Evolutionary conservation across 805 yeast species (phyloP).

Genomic region (Sugiyamaella smithiae): DNA sequence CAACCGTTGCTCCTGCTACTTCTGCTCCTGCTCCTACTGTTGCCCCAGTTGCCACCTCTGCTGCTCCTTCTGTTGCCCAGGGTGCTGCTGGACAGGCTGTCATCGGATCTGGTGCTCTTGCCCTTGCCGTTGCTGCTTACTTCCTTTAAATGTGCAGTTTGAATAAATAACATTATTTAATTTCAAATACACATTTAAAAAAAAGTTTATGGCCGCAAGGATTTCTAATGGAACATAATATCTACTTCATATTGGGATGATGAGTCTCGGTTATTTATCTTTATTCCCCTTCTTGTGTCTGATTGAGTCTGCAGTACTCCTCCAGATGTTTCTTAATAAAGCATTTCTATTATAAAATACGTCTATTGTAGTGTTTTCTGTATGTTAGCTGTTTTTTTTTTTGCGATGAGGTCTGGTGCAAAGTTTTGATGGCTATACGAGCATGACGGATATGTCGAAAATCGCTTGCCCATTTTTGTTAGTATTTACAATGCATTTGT

Average conservation of each 20-base stretch:
- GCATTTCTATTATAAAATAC: not conserved
- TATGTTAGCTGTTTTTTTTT: conserved; percentile 1
- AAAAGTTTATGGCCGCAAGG: too few species aligned
- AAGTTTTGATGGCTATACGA: too few species aligned
- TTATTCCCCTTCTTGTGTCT: not conserved
- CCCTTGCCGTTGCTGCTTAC: conserved; percentile 52
- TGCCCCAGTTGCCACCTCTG: conserved; percentile 19
- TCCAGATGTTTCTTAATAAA: not conserved
- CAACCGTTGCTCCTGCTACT: conserved; percentile 43
- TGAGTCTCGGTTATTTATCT: too few species aligned
- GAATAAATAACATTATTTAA: not conserved
- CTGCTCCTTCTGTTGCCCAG: conserved; percentile 21
- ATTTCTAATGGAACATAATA: too few species aligned
- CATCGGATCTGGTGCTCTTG: conserved; percentile 41
- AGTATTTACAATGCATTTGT: too few species aligned
- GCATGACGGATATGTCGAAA: too few species aligned
- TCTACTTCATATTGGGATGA: too few species aligned
- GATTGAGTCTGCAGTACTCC: conserved; percentile 3
- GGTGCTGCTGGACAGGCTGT: conserved; percentile 23
- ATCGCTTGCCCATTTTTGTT: too few species aligned
- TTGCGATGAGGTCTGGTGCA: too few species aligned
- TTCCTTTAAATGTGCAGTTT: conserved; percentile 36
- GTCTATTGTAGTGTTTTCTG: too few species aligned
- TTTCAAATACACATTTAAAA: conserved; percentile 2
- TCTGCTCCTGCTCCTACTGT: conserved; percentile 20